These are phyloP conservation scores for Sclerotinia subarctica DNA, from an alignment of 2,329 filamentous ascomycete species.

Conservation along the genomic window DNA sequence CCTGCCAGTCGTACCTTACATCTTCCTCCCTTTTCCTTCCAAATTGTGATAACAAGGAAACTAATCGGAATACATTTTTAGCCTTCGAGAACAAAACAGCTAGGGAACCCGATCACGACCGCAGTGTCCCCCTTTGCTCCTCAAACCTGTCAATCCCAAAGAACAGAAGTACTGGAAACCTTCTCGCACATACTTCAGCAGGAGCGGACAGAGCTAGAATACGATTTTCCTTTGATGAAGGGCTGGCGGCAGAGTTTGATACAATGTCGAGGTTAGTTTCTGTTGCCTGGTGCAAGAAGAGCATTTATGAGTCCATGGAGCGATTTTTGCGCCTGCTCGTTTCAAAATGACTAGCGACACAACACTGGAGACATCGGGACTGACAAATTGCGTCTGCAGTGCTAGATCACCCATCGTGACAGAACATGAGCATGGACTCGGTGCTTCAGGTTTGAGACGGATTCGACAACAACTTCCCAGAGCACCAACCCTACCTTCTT, in stretches of 20 bases:
- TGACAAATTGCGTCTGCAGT: slow-evolving; percentile 30
- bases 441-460: slow-evolving; percentile 81
- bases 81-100: slow-evolving; percentile 32
- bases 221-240: slow-evolving; percentile 70
- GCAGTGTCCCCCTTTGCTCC: slow-evolving; percentile 25
- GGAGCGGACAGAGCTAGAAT: slow-evolving; percentile 57
- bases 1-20: slow-evolving; percentile 1
- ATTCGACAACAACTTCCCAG: slow-evolving; percentile 83
- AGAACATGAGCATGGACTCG: slow-evolving; percentile 84
- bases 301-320: slow-evolving; percentile 2
- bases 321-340: neutral
- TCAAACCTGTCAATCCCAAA: slow-evolving; percentile 50
- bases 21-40: slow-evolving; percentile 7
- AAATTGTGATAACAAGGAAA: slow-evolving; percentile 1
- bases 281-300: slow-evolving; percentile 5
- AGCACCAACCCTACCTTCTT: slow-evolving; percentile 62
- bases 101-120: slow-evolving; percentile 25
- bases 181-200: slow-evolving; percentile 43
- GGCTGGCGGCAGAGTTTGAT: slow-evolving; percentile 60
- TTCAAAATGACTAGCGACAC: neutral
- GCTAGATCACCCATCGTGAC: slow-evolving; percentile 74
- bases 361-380: slow-evolving; percentile 14
- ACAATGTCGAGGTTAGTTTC: slow-evolving; percentile 66
- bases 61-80: slow-evolving; percentile 25
- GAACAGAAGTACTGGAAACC: slow-evolving; percentile 64